A percentile compares a stretch with the other conserved stretches of the same genome.
phyloP scores from a whole-genome alignment of 495 filamentous ascomycete species.

The Staphylotrichum tortipilum region DNA sequence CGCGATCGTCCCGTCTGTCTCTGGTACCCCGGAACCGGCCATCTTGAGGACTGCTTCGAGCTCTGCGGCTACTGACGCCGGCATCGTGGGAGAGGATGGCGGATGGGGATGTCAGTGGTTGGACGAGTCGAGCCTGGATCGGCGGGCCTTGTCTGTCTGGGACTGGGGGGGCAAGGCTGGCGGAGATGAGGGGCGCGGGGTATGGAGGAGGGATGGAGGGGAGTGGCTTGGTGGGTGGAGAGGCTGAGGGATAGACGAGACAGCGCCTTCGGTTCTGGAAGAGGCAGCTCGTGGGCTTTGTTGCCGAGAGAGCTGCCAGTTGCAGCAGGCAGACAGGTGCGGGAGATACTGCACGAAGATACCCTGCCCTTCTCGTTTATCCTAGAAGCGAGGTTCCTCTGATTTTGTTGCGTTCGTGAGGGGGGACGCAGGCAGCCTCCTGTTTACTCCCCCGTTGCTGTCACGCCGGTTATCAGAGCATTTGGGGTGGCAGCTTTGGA shows the following conservation, averaged over 20 bases:
- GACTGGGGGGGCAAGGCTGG: slow-evolving; percentile 1
- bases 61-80: not conserved
- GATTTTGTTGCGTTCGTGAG: no score
- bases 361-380: not conserved
- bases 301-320: no score
- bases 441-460: no score
- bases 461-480: no score
- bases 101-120: not conserved
- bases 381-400: not conserved
- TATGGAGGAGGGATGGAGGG: no score
- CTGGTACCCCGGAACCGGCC: slow-evolving; percentile 4
- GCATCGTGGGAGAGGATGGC: not conserved
- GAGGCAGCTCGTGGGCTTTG: no score
- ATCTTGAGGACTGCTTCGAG: slow-evolving; percentile 1
- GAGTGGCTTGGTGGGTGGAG: no score
- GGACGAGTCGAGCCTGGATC: not conserved
- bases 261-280: no score
- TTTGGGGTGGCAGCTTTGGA: no score
- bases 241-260: no score
- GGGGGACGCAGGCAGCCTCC: no score
- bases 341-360: not conserved
- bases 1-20: slow-evolving; percentile 29
- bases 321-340: not conserved
- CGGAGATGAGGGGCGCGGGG: no score
- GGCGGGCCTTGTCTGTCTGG: not conserved